A percentile compares a stretch with the other conserved stretches of the same genome.
phyloP scores from a whole-genome alignment of 345 rosid species.

The Ailanthus altissimus region DNA sequence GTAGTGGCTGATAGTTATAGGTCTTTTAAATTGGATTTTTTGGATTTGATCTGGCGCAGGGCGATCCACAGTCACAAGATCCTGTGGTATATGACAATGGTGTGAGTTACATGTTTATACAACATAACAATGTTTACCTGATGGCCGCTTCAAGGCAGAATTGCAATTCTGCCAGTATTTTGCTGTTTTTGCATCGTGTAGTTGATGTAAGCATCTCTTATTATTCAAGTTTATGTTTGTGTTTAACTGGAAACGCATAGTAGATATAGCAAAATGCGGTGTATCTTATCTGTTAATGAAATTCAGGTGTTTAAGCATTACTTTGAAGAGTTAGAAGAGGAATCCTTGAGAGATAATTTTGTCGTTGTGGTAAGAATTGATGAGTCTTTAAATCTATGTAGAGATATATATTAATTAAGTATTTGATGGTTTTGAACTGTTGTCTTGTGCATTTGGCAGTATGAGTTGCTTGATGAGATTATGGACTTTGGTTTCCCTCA shows the following conservation, averaged over 20 bases:
- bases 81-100: conserved; percentile 79
- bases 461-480: conserved; percentile 85
- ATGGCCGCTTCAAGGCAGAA: conserved; percentile 72
- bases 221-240: not conserved
- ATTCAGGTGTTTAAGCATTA: conserved; percentile 75
- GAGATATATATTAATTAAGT: not conserved
- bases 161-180: conserved; percentile 71
- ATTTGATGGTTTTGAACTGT: conserved; percentile 3
- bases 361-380: conserved; percentile 67
- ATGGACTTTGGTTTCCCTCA: conserved; percentile 91
- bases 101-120: conserved; percentile 66
- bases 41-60: conserved; percentile 35
- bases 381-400: not conserved
- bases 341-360: conserved; percentile 77
- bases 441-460: conserved; percentile 44
- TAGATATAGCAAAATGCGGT: not conserved
- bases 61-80: conserved; percentile 71
- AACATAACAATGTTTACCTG: conserved; percentile 68
- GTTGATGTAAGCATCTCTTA: conserved; percentile 51
- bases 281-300: not conserved
- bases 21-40: not conserved
- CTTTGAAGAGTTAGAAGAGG: conserved; percentile 80
- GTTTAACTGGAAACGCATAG: not conserved
- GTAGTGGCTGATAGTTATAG: not conserved
- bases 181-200: conserved; percentile 62